Base-by-base conservation (phyloP, 257 asterid species). In the Verbena officinalis region DNA sequence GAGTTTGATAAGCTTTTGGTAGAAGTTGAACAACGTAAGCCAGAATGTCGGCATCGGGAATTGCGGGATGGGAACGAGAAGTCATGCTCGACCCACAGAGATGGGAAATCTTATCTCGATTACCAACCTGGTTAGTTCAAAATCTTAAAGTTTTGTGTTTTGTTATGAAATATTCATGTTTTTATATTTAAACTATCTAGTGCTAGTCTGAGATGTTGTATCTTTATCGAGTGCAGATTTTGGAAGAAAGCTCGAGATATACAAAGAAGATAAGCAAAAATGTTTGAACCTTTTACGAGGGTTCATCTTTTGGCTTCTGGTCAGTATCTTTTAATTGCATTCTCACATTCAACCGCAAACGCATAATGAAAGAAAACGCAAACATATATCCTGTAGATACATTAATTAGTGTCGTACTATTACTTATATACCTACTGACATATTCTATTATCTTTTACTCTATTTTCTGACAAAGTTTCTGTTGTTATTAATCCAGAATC, bases 71-170 rank as follows among this genome's bases (percentile, higher is more conserved):
- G 85, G 67, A 78, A 83, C 73, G 81, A 72, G 14, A 66, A 27
- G 64, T 43, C 62, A 14, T 30, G 16, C 54, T 3, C 30, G 9
- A 62, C 46, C 9, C 16, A 17, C 7, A 59, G 49, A 62, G 7
- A 4, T 3, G 90, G 87, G 23, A 84, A 78, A 77, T 78, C 85
- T 21, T 76, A 68, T 50, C 84, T 81, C 11, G 80, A 81, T 70
- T 5, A 62, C 61, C 7, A 62, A 62, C 74, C 76, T 55, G 87
- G 90, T 83, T 69, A 48, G 84, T 69, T 70, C 8, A 34, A 27
- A 27, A 27, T 27, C 33, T 27, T 27, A 2, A 27, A 27, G 33
- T 2, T 27, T 27, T 27, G n/a, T n/a, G n/a, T 27, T 27, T 27
- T 27, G 33, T 5, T 27, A n/a, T n/a, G n/a, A n/a, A n/a, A n/a